Base-by-base conservation (phyloP, 2,329 filamentous ascomycete species). In the Knoxdaviesia proteae region DNA sequence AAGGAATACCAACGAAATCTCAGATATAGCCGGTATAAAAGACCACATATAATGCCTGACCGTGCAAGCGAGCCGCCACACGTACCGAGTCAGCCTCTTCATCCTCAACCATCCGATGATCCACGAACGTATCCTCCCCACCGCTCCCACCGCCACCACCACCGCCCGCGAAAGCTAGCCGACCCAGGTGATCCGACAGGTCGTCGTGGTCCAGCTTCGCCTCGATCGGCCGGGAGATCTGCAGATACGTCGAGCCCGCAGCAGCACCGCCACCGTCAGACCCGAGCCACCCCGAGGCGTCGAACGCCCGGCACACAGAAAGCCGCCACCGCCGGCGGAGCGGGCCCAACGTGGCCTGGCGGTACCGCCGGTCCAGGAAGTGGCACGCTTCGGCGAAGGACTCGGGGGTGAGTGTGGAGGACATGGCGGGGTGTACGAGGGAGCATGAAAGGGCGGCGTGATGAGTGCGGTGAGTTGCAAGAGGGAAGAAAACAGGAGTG, bases 331-430 rank as follows among this genome's bases (percentile, higher is more conserved):
- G 60, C 47, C 58, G 61, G 44, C 72, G 65, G 35, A 69, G 51
- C 6, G 64, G 61, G 3, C 72, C 76, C 3, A 77, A 60, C 34
- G 61, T 73, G 43, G 68, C 73, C 53, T 64, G 68, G 45, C 68
- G 64, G 55, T 78, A 79, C 47, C 56, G 64, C 35, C 66, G 61
- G 47, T 78, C 74, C 29, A 79, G 62, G 43, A 69, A 62, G 50
- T 77, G 70, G 55, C 79, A 83, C 43, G 67, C 71, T 52, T 74
- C 67, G 42, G 69, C 58, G 48, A 84, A 84, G 52, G 83, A 77
- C 36, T 72, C 65, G 7, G 59, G 52, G 7, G 59, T 68, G 32
- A 84, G 64, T 45, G 56, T 50, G 51, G 72, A 67, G 8, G 61
- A 61, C 57, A 61, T 61, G 38, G 31, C 7, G 20, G 20, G 20